Conservation (phyloP, 202 grass and related monocot genomes). For the Cymbopogon flexuosus region DNA sequence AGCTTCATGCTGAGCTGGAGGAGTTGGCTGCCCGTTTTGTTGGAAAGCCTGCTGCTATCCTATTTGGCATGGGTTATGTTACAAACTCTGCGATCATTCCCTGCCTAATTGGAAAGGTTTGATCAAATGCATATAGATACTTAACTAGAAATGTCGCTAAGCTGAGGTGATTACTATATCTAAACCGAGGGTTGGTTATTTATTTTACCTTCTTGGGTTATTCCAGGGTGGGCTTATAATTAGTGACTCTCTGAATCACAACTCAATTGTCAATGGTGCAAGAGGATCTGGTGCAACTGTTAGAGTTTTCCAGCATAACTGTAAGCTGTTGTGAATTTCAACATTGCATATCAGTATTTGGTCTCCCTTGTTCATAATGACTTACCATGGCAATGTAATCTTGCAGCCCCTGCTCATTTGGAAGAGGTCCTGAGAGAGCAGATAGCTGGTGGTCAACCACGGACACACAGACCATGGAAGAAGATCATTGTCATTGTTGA, state of each 20-base stretch:
- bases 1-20: conserved; percentile 63
- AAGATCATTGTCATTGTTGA: conserved; percentile 91
- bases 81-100: conserved; percentile 82
- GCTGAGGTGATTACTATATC: neutral
- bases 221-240: conserved; percentile 71
- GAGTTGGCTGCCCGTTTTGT: conserved; percentile 67
- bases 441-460: conserved; percentile 69
- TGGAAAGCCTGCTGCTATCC: conserved; percentile 66
- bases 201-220: neutral
- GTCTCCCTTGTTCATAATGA: neutral
- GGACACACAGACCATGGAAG: conserved; percentile 64
- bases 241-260: conserved; percentile 76
- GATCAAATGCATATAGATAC: conserved; percentile 4
- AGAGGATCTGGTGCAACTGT: conserved; percentile 59
- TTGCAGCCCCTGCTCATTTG: conserved; percentile 61
- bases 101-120: conserved; percentile 65
- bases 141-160: neutral
- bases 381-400: conserved; percentile 6
- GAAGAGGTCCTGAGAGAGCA: conserved; percentile 74
- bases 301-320: conserved; percentile 71
- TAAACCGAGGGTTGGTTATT: neutral
- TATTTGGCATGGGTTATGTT: conserved; percentile 83
- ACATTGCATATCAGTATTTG: neutral
- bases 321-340: conserved; percentile 33
- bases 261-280: conserved; percentile 73